Conservation (phyloP, 495 filamentous ascomycete genomes). For the Neurospora sublineolata region DNA sequence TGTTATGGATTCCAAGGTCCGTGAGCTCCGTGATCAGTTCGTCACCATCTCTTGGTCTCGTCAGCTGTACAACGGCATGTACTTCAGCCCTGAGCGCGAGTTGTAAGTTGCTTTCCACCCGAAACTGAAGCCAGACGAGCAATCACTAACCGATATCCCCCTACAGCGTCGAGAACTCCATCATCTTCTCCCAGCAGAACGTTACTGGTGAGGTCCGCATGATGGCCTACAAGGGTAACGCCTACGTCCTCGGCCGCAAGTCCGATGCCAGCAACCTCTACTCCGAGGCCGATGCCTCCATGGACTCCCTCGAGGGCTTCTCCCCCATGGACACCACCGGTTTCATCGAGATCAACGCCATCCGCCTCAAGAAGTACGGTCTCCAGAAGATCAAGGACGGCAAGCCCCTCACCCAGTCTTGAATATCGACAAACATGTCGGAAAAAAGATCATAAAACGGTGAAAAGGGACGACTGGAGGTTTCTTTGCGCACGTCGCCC, state of each 20-base stretch:
- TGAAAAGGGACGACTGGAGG: neutral
- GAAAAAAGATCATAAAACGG: neutral
- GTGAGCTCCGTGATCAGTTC: conserved; percentile 73
- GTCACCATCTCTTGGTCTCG: conserved; percentile 66
- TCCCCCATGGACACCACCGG: conserved; percentile 54
- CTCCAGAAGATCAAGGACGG: conserved; percentile 54
- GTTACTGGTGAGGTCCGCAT: conserved; percentile 60
- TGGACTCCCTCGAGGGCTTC: conserved; percentile 83
- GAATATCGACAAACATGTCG: neutral
- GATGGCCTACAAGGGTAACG: conserved; percentile 65
- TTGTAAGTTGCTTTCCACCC: conserved; percentile 8
- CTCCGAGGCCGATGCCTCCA: conserved; percentile 63
- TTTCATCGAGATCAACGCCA: conserved; percentile 73
- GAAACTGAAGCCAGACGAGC: conserved; percentile 56
- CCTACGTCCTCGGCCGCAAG: conserved; percentile 63
- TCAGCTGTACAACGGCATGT: conserved; percentile 70
- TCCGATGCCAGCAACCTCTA: conserved; percentile 79
- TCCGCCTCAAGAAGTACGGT: conserved; percentile 86
- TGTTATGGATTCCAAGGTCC: conserved; percentile 73
- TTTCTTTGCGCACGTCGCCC: neutral
- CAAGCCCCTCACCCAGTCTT: conserved; percentile 28
- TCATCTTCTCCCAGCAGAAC: conserved; percentile 52
- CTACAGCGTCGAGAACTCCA: conserved; percentile 45
- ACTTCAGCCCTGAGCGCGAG: conserved; percentile 66
- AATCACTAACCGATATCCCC: conserved; percentile 37